A percentile compares a stretch with the other conserved stretches of the same genome.
Evolutionary conservation across 768 basidiomycete genomes (phyloP).

Genomic region (Leccinum subgranulosum): DNA sequence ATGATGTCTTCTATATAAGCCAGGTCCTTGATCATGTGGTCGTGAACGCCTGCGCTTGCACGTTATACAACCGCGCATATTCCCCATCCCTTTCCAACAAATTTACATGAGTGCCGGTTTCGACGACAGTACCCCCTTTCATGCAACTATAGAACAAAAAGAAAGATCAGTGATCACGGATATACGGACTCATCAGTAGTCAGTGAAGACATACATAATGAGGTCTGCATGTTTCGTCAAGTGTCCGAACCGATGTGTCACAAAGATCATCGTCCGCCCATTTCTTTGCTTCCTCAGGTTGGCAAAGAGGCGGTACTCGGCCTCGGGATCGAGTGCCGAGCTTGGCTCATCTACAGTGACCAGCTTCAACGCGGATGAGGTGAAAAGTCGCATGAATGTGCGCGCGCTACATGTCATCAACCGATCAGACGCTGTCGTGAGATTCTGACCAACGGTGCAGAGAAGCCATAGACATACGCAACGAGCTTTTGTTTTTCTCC

Average conservation of each 20-base stretch:
- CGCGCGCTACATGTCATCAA: slow-evolving; percentile 25
- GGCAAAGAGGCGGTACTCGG: slow-evolving; percentile 33
- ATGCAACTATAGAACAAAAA: slow-evolving; percentile 26
- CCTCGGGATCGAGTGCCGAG: slow-evolving; percentile 37
- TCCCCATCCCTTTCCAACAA: slow-evolving; percentile 29
- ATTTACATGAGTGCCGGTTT: slow-evolving; percentile 32
- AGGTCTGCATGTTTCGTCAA: slow-evolving; percentile 36
- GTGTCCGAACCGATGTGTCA: slow-evolving; percentile 40
- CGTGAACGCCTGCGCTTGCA: slow-evolving; percentile 32
- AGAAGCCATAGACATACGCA: slow-evolving; percentile 10
- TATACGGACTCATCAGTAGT: no score
- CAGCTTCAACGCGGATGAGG: slow-evolving; percentile 26
- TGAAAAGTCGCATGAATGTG: slow-evolving; percentile 40
- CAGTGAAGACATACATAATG: slow-evolving; percentile 30
- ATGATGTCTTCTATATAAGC: neutral
- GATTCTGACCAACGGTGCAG: neutral
- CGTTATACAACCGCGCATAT: slow-evolving; percentile 32
- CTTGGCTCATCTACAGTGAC: slow-evolving; percentile 38
- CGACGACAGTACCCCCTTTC: slow-evolving; percentile 30
- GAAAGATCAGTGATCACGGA: no score
- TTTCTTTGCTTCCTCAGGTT: slow-evolving; percentile 26
- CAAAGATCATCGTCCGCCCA: slow-evolving; percentile 39
- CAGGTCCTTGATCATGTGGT: neutral
- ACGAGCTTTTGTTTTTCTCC: slow-evolving; percentile 35
- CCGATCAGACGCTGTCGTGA: neutral